A percentile compares a stretch with the other conserved stretches of the same genome.
These are phyloP conservation scores for Ophiostoma ulmi DNA, from an alignment of 2,329 filamentous ascomycete genomes.

Conservation along the genomic window DNA sequence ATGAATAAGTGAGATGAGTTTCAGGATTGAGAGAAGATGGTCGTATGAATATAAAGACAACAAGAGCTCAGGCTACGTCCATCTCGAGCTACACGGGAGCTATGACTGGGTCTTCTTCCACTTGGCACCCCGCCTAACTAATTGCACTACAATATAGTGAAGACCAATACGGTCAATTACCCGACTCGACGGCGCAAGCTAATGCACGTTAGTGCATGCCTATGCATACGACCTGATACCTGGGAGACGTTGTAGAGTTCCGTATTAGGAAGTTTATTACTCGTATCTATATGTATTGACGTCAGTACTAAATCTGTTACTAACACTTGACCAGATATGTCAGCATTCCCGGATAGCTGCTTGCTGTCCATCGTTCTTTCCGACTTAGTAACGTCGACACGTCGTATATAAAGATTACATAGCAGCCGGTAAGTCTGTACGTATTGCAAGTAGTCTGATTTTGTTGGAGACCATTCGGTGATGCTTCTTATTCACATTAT, in stretches of 20 bases:
- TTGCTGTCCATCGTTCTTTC: background rate
- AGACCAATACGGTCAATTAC: slow-evolving; percentile 5
- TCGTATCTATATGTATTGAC: background rate
- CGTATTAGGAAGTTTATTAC: background rate
- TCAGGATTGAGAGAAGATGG: background rate
- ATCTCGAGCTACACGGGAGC: background rate
- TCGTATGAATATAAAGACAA: background rate
- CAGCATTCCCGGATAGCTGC: background rate
- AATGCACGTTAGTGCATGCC: slow-evolving; percentile 3
- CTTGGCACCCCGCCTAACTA: slow-evolving; percentile 6
- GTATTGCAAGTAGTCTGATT: background rate
- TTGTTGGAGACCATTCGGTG: background rate
- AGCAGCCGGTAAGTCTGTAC: background rate
- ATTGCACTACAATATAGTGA: slow-evolving; percentile 4
- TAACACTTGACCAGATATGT: too few species aligned
- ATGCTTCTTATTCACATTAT: background rate
- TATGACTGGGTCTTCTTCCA: background rate
- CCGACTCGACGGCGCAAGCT: background rate
- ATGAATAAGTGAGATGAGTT: background rate
- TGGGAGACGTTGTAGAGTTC: background rate
- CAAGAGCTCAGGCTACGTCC: background rate
- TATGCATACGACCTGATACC: slow-evolving; percentile 6
- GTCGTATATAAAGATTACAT: background rate
- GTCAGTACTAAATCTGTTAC: background rate
- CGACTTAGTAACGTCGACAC: background rate